Evolutionary conservation across 208 protist genomes (phyloP).

Genomic region (Trypanosoma vivax): DNA sequence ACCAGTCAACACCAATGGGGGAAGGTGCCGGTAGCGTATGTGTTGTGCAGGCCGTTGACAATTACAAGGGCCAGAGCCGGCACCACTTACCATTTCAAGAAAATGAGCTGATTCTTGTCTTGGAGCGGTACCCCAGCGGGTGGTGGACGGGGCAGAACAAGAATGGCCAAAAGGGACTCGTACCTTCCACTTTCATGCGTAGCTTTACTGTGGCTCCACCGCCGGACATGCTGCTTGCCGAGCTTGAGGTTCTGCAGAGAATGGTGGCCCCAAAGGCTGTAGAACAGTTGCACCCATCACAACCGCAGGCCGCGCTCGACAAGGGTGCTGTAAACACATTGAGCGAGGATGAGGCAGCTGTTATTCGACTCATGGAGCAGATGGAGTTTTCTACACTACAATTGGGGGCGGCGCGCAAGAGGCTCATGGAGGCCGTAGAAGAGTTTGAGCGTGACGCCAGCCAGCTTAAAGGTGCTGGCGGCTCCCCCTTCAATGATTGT

Average conservation of each 20-base stretch:
- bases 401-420: slow-evolving; percentile 18
- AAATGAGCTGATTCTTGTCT: slow-evolving; percentile 45
- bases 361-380: slow-evolving; percentile 10
- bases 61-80: slow-evolving; percentile 40
- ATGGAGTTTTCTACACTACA: slow-evolving; percentile 20
- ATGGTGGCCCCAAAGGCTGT: slow-evolving; percentile 26
- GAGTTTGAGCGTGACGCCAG: slow-evolving; percentile 1
- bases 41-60: slow-evolving; percentile 43
- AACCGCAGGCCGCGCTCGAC: not conserved
- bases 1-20: too few species aligned
- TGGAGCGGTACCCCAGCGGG: slow-evolving; percentile 52
- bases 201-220: slow-evolving; percentile 32
- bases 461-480: not conserved
- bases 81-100: slow-evolving; percentile 41
- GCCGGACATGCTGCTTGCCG: slow-evolving; percentile 20
- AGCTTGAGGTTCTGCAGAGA: slow-evolving; percentile 22
- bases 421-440: slow-evolving; percentile 2
- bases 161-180: slow-evolving; percentile 39
- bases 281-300: slow-evolving; percentile 18
- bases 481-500: not conserved
- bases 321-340: not conserved
- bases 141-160: slow-evolving; percentile 71
- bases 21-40: too few species aligned
- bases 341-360: not conserved
- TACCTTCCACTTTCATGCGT: slow-evolving; percentile 65